Evolutionary conservation across 108 stramenopile genomes (phyloP).

Genomic region (Stephanodiscus minutulus): DNA sequence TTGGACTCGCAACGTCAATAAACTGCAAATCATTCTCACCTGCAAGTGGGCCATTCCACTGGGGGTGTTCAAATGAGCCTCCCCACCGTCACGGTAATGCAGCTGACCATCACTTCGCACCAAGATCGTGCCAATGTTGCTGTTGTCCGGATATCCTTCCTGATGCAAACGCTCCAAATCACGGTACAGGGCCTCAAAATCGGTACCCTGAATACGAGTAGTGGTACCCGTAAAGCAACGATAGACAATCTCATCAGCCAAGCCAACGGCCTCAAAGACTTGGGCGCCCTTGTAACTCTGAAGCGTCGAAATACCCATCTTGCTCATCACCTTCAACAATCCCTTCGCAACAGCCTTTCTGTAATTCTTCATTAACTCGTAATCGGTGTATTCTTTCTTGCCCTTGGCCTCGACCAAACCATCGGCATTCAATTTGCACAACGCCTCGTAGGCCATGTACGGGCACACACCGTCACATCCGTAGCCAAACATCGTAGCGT

Average conservation of each 20-base stretch:
- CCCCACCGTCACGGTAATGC: conserved; percentile 95
- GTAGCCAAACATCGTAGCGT: conserved; percentile 90
- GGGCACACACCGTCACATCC: conserved; percentile 97
- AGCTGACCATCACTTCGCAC: conserved; percentile 95
- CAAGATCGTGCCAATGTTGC: conserved; percentile 62
- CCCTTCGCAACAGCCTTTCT: conserved; percentile 95
- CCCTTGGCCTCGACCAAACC: conserved; percentile 90
- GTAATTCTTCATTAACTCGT: conserved; percentile 90
- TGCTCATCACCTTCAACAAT: conserved; percentile 95
- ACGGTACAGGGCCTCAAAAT: conserved; percentile 94
- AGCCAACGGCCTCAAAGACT: conserved; percentile 96
- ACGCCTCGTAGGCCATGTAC: conserved; percentile 95
- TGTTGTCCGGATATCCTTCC: conserved; percentile 73
- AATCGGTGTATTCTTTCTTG: conserved; percentile 79
- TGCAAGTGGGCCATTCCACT: conserved; percentile 92
- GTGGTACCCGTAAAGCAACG: conserved; percentile 96
- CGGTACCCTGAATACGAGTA: conserved; percentile 95
- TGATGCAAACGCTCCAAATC: conserved; percentile 92
- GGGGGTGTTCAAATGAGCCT: conserved; percentile 97
- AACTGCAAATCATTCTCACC: conserved; percentile 34
- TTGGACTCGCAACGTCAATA: background rate
- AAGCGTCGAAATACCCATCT: conserved; percentile 96
- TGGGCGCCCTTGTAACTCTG: conserved; percentile 97
- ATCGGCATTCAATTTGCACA: conserved; percentile 93
- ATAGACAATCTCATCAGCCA: conserved; percentile 95